These are phyloP conservation scores for Sporisorium exsertum DNA, from an alignment of 1,284 basidiomycete genomes.

Conservation along the genomic window DNA sequence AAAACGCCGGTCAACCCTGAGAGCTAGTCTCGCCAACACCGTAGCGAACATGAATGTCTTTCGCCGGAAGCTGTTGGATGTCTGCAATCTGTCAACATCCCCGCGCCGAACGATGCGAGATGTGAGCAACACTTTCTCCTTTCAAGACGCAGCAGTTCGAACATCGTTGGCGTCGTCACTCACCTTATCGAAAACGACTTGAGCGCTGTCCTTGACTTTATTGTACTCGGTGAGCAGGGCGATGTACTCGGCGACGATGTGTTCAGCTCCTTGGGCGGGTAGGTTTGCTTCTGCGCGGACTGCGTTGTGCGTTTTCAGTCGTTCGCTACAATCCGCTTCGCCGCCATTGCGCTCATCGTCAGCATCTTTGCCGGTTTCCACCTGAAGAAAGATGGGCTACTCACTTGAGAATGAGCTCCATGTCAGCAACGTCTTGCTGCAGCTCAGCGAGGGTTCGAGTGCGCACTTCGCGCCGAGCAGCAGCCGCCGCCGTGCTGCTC, in stretches of 20 bases:
- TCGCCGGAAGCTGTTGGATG: constrained; percentile 36
- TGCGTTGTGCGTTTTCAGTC: constrained; percentile 29
- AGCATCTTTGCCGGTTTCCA: neutral
- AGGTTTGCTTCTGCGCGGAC: constrained; percentile 6
- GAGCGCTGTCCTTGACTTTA: constrained; percentile 40
- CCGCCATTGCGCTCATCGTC: neutral
- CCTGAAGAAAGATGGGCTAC: neutral
- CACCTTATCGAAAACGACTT: constrained; percentile 43
- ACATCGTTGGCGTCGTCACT: neutral
- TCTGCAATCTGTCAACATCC: constrained; percentile 30
- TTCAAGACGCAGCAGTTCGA: too few species aligned
- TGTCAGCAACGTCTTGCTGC: constrained; percentile 24
- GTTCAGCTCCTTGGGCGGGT: constrained; percentile 23
- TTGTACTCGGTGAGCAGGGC: constrained; percentile 40
- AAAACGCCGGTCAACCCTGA: neutral
- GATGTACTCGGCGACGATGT: constrained; percentile 39
- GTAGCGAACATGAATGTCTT: constrained; percentile 31
- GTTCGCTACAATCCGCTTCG: constrained; percentile 9
- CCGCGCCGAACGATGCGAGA: too few species aligned
- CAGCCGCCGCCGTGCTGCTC: neutral
- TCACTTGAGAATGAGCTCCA: constrained; percentile 31
- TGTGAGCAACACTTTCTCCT: neutral
- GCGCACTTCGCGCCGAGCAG: constrained; percentile 12
- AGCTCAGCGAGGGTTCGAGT: constrained; percentile 20
- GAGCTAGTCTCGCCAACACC: constrained; percentile 19